Base-by-base conservation (phyloP, 306 rosid species). In the Amphicarpaea edgeworthii region DNA sequence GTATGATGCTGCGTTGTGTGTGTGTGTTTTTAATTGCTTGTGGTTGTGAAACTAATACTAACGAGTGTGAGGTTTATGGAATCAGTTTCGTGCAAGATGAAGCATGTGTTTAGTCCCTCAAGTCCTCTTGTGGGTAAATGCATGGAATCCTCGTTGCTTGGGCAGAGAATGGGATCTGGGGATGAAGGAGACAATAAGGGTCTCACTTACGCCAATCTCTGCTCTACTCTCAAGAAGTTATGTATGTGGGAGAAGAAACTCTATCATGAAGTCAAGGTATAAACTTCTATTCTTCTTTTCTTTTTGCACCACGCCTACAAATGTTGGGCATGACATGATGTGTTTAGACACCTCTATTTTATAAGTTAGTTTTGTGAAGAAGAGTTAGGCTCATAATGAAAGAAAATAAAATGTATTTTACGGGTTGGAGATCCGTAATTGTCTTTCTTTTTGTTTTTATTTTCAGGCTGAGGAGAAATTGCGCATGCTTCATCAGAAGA, bases 231-330 rank as follows among this genome's bases (percentile, higher is more conserved):
- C 74, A 84, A 81, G 83, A 90, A 83, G 79, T 83, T 94, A 0
- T 85, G 75, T 19, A 42, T 87, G 78, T 90, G 98, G 98, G 98
- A 94, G 88, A 88, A 87, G 83, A 94, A 94, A 78, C 86, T 94
- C 4, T 88, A 90, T 45, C 73, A 79, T 30, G 97, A 94, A 85
- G 97, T 94, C 61, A 91, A 94, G 97, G 97, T 91, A 64, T 26
- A 16, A 11, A 16, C 64, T 47, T 46, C 8, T 7, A 1, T 45
- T 51, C 15, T 10, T 26, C 24, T 17, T 74, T 43, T 43, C n/a
- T n/a, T n/a, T n/a, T n/a, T 5, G 6, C 38, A 5, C 7, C 5
- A 34, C 7, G 1, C 6, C 9, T 34, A 34, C 9, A 34, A 34
- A 34, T 34, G 40, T n/a, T n/a, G n/a, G n/a, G n/a, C n/a, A n/a